Base-by-base conservation (phyloP, 192 early-diverging fungal genomes). In the Rhizophlyctis rosea region DNA sequence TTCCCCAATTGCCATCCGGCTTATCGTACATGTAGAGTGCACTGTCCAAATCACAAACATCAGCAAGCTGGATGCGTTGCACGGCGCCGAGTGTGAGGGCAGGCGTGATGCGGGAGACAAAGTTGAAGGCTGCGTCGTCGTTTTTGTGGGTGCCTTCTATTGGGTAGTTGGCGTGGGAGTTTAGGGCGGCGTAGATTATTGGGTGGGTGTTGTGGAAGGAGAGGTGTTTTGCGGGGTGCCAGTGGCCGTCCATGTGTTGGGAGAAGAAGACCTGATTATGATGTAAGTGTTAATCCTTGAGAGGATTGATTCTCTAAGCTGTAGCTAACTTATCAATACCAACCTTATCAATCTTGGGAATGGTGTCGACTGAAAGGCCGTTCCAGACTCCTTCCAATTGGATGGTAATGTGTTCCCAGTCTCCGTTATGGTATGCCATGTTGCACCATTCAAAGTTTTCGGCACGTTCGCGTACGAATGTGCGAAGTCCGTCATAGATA, bases 391-490 rank as follows among this genome's bases (percentile, higher is more conserved):
- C 55, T 21, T 62, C 54, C 54, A 70, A 55, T 44, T 70, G 68
- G 5, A 70, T 44, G 14, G 68, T 70, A 25, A 70, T 63, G 29
- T 70, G 68, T 56, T 70, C 68, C 68, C 68, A 50, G 31, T 59
- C 61, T 29, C 29, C 68, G 34, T 64, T 64, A 33, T 70, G 68
- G 29, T 53, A 59, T 3, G 68, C 68, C 61, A 70, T 63, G 3
- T 21, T 25, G 39, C 68, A 70, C 68, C 68, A 70, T 34, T 64
- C 62, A 64, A 70, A 70, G 36, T 64, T 64, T 50, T 70, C 61
- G 7, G 54, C 47, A 21, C 56, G 31, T 35, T 70, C 62, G 14
- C 50, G 27, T 14, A 70, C 47, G 44, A 70, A 70, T 2, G 67
- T 55, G 21, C 44, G 27, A 3, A 68, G 47, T 2, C 68, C 68